Conservation (phyloP, 2,329 filamentous ascomycete genomes). For the Pseudogymnoascus sp. region DNA sequence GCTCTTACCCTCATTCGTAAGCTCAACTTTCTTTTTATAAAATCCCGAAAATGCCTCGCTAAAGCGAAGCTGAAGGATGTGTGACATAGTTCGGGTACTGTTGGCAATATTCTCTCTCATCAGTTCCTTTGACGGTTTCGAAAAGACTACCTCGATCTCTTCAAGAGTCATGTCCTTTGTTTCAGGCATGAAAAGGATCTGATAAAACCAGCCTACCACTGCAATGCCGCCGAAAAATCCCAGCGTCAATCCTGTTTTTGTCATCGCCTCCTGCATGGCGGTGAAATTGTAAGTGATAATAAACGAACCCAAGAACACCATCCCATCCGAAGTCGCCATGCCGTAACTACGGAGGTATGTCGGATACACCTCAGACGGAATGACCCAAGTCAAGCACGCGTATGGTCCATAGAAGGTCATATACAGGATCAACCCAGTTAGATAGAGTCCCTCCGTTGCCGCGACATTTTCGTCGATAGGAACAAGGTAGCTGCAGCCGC, state of each 20-base stretch:
- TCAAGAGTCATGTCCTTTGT: constrained; percentile 60
- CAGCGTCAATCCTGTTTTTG: constrained; percentile 53
- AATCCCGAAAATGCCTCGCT: not conserved
- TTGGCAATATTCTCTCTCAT: constrained; percentile 48
- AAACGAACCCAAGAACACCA: constrained; percentile 63
- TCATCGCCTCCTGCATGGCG: constrained; percentile 60
- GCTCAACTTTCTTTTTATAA: not conserved
- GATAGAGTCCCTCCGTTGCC: constrained; percentile 54
- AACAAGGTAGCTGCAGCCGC: constrained; percentile 55
- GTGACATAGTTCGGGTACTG: not conserved
- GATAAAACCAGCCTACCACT: constrained; percentile 61
- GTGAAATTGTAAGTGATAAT: constrained; percentile 70
- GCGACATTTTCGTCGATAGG: constrained; percentile 34
- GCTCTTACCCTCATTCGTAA: not conserved
- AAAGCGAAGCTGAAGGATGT: not conserved
- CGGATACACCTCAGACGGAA: constrained; percentile 62
- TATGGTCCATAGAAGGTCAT: constrained; percentile 63
- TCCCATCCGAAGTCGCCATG: constrained; percentile 62
- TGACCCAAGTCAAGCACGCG: constrained; percentile 56
- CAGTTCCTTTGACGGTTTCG: constrained; percentile 52
- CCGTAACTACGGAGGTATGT: constrained; percentile 65
- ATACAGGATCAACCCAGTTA: constrained; percentile 58
- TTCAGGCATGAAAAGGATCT: constrained; percentile 68
- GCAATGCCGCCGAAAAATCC: constrained; percentile 73
- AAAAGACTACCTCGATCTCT: constrained; percentile 62